Base-by-base conservation (phyloP, 2,329 filamentous ascomycete genomes). In the Tolypocladium tundrense region DNA sequence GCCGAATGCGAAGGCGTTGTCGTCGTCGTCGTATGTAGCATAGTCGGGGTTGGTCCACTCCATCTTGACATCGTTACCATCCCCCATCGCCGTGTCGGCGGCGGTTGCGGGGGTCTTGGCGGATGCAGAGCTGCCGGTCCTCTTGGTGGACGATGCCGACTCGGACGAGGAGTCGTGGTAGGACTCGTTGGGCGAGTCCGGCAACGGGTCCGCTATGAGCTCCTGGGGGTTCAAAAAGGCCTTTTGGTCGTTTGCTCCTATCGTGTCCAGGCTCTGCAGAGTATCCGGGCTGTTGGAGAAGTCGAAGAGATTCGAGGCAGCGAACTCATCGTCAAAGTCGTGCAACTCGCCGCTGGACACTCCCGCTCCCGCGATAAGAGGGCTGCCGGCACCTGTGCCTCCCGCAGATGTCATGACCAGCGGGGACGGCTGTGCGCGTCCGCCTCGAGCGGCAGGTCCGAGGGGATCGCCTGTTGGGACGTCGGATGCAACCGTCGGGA, bases 161-260 rank as follows among this genome's bases (percentile, higher is more conserved):
- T 81, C 79, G 55, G 79, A 81, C 4, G 77, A 78, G 3, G 78
- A 80, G 64, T 81, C 79, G 58, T 73, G 74, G 55, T 75, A 77
- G 13, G 72, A 75, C 55, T 69, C 73, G 67, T 70, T 71, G 52
- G 73, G 72, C 42, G 73, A 76, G 60, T 73, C 72, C 55, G 72
- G 74, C 52, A 74, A 73, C n/a, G 74, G 73, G 19, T 71, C 63
- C 19, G 68, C 64, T 21, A 72, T 64, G 45, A 72, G 65, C 43
- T 72, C 68, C 58, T 71, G 67, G 8, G 70, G 68, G 43, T 69
- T 68, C 37, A 73, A 60, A 42, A 69, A 72, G 42, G 62, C 60
- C 60, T 72, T 71, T 16, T 67, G 64, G 33, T 71, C 66, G 58
- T 60, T 64, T 55, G 63, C 63, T 59, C 67, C 65, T 31, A 71